Base-by-base conservation (phyloP, 257 asterid genomes). In the Nicotiana noctiflora region DNA sequence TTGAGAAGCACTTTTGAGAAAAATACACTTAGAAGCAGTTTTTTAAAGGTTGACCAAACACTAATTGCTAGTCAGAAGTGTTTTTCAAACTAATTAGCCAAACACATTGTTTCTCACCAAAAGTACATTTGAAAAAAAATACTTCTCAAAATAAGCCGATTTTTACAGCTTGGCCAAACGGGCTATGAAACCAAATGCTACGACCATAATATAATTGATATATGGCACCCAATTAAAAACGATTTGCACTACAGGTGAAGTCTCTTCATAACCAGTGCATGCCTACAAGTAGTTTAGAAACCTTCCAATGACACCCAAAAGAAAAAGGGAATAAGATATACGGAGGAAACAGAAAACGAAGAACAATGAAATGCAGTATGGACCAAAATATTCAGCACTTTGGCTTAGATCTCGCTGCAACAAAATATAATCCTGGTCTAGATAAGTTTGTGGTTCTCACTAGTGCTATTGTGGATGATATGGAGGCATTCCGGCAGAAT, bases 401-500 rank as follows among this genome's bases (percentile, higher is more conserved):
- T 46, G 78, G 78, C 59, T 21, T 44, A 70, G 59, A 70, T 46
- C 59, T 13, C 23, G 77, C 78, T 72, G 78, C 60, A 72, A 46
- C 40, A 72, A 72, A 72, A 72, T 46, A 21, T 2, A 72, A 72
- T 72, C 77, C 9, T 23, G 60, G 78, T 23, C 59, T 23, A 72
- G 14, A 72, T 51, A 13, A 37, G 49, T 23, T n/a, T 68, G 13
- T 11, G 27, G 32, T 40, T 68, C 40, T 5, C 60, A 72, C 77
- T 46, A 72, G 40, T 74, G 67, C 87, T 90, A 90, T 81, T 89
- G 93, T 51, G 84, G 93, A 80, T 86, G 91, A 82, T 92, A 90
- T 18, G 95, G 98, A 82, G 84, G 96, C 90, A 85, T 86, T 2
- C 90, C 88, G 2, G 88, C 87, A 2, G 95, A 87, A 86, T 88